Evolutionary conservation across 2,329 filamentous ascomycete genomes (phyloP).

Genomic region (Tetracladium maxilliforme): DNA sequence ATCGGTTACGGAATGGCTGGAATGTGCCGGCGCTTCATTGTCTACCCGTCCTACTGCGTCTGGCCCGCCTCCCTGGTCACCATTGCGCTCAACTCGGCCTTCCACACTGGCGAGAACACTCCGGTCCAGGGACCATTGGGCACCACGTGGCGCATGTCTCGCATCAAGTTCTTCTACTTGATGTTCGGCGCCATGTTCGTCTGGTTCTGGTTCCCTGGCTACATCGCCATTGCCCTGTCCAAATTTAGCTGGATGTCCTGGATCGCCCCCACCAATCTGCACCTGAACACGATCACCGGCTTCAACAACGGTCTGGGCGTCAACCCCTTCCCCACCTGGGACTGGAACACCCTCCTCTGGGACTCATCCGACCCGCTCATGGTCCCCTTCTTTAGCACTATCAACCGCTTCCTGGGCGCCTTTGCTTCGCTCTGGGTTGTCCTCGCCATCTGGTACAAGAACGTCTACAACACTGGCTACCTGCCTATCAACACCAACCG

Average conservation of each 20-base stretch:
- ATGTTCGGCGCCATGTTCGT: conserved; percentile 29
- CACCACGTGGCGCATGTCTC: conserved; percentile 22
- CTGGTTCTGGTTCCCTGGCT: conserved; percentile 36
- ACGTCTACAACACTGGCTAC: conserved; percentile 21
- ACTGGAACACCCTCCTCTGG: conserved; percentile 22
- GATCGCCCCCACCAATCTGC: conserved; percentile 28
- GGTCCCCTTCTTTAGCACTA: conserved; percentile 20
- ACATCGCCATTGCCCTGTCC: conserved; percentile 27
- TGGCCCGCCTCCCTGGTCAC: conserved; percentile 33
- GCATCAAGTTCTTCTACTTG: conserved; percentile 28
- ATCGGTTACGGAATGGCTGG: conserved; percentile 41
- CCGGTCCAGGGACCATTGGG: conserved; percentile 22
- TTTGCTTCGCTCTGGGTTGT: conserved; percentile 10
- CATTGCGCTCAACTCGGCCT: conserved; percentile 29
- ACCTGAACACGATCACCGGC: conserved; percentile 20
- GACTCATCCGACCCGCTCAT: conserved; percentile 26
- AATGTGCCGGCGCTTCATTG: conserved; percentile 30
- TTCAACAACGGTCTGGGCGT: conserved; percentile 22
- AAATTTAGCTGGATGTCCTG: conserved; percentile 37
- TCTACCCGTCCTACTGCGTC: conserved; percentile 33
- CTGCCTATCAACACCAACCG: conserved; percentile 34
- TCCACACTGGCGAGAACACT: conserved; percentile 26
- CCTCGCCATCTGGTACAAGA: conserved; percentile 11
- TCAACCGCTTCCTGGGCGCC: conserved; percentile 18
- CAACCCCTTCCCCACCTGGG: conserved; percentile 24